Conservation (phyloP, 2,329 filamentous ascomycete species). For the Aureobasidium mangrovei region DNA sequence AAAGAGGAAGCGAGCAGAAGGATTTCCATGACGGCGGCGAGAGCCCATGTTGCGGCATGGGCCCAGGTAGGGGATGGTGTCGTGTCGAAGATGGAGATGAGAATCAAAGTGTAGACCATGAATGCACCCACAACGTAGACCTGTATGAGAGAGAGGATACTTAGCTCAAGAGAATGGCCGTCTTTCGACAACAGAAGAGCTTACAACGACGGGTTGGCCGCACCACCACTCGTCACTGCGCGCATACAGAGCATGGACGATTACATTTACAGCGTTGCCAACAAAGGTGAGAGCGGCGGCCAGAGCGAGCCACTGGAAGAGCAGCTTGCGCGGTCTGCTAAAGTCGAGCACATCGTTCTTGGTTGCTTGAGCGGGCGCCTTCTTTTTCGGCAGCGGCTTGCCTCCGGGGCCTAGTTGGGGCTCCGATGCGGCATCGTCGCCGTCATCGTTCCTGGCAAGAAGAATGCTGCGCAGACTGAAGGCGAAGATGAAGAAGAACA, state of each 20-base stretch:
- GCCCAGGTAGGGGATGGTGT: conserved; percentile 69
- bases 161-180: conserved; percentile 1
- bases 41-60: conserved; percentile 70
- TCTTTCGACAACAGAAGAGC: conserved; percentile 24
- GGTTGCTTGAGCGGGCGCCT: conserved; percentile 33
- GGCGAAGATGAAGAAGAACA: conserved; percentile 54
- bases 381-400: conserved; percentile 68
- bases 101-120: conserved; percentile 77
- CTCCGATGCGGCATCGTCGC: conserved; percentile 32
- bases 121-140: conserved; percentile 77
- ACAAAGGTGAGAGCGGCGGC: conserved; percentile 67
- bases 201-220: conserved; percentile 66
- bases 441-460: conserved; percentile 39
- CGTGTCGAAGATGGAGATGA: conserved; percentile 80
- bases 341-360: conserved; percentile 46
- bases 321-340: conserved; percentile 56
- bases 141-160: conserved; percentile 36
- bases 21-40: conserved; percentile 64
- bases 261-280: conserved; percentile 63
- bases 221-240: conserved; percentile 70
- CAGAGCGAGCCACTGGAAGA: conserved; percentile 68
- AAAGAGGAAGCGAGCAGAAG: conserved; percentile 62
- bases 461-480: conserved; percentile 55
- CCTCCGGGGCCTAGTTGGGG: conserved; percentile 70
- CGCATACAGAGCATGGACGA: conserved; percentile 61